Conservation (phyloP, 805 yeast genomes). For the Starmerella asiatica region DNA sequence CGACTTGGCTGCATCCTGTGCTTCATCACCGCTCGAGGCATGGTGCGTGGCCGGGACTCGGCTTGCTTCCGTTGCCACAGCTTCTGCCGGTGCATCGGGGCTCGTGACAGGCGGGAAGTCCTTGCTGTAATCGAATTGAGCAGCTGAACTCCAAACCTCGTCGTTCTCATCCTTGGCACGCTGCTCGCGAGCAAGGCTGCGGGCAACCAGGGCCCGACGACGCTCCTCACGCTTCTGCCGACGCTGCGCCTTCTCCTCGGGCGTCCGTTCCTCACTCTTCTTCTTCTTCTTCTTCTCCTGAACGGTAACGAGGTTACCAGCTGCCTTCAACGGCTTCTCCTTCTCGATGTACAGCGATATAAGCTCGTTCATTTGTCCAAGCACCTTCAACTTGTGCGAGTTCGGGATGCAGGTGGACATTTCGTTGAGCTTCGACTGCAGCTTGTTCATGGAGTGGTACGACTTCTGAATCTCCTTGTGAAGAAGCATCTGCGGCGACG, state of each 20-base stretch:
- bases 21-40: too few relatives aligned
- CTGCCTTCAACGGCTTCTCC: conserved; percentile 5
- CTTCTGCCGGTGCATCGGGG: too few relatives aligned
- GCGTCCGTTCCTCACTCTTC: neutral
- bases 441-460: conserved; percentile 1
- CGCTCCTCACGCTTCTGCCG: neutral
- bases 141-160: neutral
- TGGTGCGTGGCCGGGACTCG: too few relatives aligned
- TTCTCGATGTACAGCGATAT: conserved; percentile 3
- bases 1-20: neutral
- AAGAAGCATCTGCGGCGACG: neutral
- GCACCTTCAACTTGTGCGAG: conserved; percentile 6
- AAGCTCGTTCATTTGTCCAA: neutral
- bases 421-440: conserved; percentile 8
- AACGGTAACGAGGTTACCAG: conserved; percentile 3
- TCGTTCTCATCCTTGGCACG: neutral
- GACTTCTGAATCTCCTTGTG: conserved; percentile 1
- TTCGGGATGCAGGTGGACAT: conserved; percentile 7
- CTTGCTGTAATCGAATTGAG: neutral
- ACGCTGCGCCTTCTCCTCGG: neutral
- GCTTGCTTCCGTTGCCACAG: too few relatives aligned
- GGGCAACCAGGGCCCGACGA: neutral
- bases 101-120: neutral
- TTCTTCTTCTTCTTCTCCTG: neutral
- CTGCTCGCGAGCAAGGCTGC: conserved; percentile 1